Base-by-base conservation (phyloP, 176 grass and related monocot genomes). In the Puya raimondii region DNA sequence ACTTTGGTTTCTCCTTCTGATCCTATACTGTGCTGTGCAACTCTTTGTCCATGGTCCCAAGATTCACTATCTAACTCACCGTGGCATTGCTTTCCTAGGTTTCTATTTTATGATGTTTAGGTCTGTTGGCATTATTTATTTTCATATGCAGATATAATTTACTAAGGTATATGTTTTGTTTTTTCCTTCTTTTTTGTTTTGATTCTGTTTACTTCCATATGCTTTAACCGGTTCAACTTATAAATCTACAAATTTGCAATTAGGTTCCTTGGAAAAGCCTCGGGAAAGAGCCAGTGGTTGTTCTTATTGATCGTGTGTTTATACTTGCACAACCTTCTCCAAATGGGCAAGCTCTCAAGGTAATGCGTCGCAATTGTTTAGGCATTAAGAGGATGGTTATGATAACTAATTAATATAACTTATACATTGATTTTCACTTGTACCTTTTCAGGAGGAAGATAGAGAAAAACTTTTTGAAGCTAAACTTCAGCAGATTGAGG, bases 261-360 rank as follows among this genome's bases (percentile, higher is more conserved):
- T 78, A 96, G 93, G 93, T 97, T 74, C 93, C 93, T 63, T 97
- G 93, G 93, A 97, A 97, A 78, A 71, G 89, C 71, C 80, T 97
- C 16, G 93, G 93, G 68, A 97, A 97, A 85, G 93, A 97, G 72
- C 93, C 93, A 53, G 93, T 97, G 65, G 79, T 97, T 75, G 89
- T 97, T 82, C 81, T 90, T 51, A 92, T 97, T 3, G 93, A 97
- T 70, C 89, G 93, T 16, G 70, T 97, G 47, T 97, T 90, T 81
- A 50, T 92, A 87, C 89, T 97, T 83, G 93, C 93, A 68, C 81
- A 97, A 72, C 93, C 93, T 74, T 84, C 80, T 83, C 86, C 93
- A 9, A 84, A 90, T 81, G 82, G 86, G 68, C 93, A 92, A 70
- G 78, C 81, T 80, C 81, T 87, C 53, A 91, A 79, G 86, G 93